These are phyloP conservation scores for Xylaria sp. DNA, from an alignment of 2,329 filamentous ascomycete genomes.

Conservation along the genomic window DNA sequence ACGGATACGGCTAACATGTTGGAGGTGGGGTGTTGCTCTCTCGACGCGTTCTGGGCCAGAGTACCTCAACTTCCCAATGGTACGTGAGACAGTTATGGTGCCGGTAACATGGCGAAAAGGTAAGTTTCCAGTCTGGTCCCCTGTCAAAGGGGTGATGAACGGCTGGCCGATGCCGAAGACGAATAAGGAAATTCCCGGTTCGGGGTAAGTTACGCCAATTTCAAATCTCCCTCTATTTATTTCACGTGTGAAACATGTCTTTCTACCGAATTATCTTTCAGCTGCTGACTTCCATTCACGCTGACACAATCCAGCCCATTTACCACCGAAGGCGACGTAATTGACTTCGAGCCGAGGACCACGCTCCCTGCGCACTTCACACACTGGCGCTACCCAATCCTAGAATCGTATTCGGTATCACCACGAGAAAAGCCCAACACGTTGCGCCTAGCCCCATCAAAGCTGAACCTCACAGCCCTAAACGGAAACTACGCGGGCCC, in stretches of 20 bases:
- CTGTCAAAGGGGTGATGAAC: slow-evolving; percentile 44
- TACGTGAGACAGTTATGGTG: slow-evolving; percentile 50
- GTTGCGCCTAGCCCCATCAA: slow-evolving; percentile 54
- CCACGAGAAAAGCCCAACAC: slow-evolving; percentile 48
- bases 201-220: slow-evolving; percentile 30
- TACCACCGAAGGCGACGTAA: slow-evolving; percentile 49
- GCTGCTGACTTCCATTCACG: not conserved
- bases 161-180: slow-evolving; percentile 39
- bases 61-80: slow-evolving; percentile 50
- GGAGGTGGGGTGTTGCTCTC: slow-evolving; percentile 49
- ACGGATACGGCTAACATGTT: not conserved
- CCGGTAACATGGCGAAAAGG: slow-evolving; percentile 45
- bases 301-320: slow-evolving; percentile 45
- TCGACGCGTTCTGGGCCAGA: slow-evolving; percentile 48
- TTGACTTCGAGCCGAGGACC: slow-evolving; percentile 52
- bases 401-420: slow-evolving; percentile 53
- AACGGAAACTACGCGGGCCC: slow-evolving; percentile 55
- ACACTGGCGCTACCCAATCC: slow-evolving; percentile 59
- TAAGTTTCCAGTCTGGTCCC: slow-evolving; percentile 45
- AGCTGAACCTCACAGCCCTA: slow-evolving; percentile 59
- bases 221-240: not conserved
- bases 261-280: not conserved
- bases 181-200: slow-evolving; percentile 32
- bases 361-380: slow-evolving; percentile 59
- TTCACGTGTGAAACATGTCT: no score